Conservation (phyloP, 108 stramenopile genomes). For the Asterionellopsis glacialis region DNA sequence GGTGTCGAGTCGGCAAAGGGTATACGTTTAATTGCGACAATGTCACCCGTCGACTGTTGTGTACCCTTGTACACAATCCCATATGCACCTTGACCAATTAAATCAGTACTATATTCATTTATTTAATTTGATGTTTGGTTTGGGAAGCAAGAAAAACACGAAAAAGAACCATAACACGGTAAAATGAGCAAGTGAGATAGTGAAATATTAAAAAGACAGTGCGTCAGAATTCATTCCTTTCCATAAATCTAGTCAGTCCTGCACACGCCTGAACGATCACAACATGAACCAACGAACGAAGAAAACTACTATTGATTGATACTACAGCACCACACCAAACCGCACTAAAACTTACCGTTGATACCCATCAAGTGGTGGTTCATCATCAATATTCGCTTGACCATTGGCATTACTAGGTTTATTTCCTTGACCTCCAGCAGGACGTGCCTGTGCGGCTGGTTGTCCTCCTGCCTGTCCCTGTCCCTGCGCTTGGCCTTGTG, state of each 20-base stretch:
- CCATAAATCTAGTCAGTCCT: too few species aligned
- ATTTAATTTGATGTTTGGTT: background rate
- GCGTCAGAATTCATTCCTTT: too few species aligned
- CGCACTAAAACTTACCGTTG: slow-evolving; percentile 79
- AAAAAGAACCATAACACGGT: too few species aligned
- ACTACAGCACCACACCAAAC: background rate
- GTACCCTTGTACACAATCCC: slow-evolving; percentile 97
- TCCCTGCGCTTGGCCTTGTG: too few species aligned
- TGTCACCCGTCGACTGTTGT: slow-evolving; percentile 69
- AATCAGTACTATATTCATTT: slow-evolving; percentile 83
- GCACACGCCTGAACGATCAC: too few species aligned
- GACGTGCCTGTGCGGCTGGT: too few species aligned
- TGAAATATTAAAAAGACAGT: background rate
- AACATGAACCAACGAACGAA: too few species aligned
- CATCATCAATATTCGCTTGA: slow-evolving; percentile 41
- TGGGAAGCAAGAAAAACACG: slow-evolving; percentile 5
- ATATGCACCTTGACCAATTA: slow-evolving; percentile 99
- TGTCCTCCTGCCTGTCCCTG: too few species aligned
- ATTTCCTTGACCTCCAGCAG: too few species aligned
- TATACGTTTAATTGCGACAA: slow-evolving; percentile 88
- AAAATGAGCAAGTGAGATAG: background rate
- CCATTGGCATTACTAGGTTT: background rate
- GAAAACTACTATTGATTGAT: too few species aligned
- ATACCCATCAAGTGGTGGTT: slow-evolving; percentile 80
- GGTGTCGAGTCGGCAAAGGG: slow-evolving; percentile 80